Percentiles rank a stretch among this genome's conserved stretches.
phyloP scores from a whole-genome alignment of 306 rosid genomes.

The Psophocarpus tetragonolobus region DNA sequence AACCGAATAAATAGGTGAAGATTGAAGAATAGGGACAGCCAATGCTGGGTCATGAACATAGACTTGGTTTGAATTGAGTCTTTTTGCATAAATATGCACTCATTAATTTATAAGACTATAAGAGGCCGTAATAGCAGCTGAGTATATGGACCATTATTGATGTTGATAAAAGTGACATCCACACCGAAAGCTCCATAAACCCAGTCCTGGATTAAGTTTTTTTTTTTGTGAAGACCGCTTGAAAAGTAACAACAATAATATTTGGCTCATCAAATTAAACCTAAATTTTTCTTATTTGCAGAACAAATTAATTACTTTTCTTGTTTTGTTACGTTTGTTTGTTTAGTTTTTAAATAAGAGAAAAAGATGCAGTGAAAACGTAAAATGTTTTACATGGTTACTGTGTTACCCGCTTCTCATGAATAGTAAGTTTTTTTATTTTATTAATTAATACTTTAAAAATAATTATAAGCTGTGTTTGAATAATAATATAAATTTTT shows the following conservation, averaged over 20 bases:
- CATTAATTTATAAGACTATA: background rate
- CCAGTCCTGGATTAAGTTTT: no score
- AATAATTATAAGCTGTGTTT: no score
- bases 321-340: background rate
- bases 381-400: no score
- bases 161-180: background rate
- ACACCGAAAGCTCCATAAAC: background rate
- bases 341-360: background rate
- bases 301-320: background rate
- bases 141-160: background rate
- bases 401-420: no score
- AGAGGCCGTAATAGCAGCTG: slow-evolving; percentile 11
- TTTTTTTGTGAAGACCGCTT: no score
- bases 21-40: background rate
- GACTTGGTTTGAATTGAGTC: background rate
- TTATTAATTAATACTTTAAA: no score
- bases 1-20: slow-evolving; percentile 35
- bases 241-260: background rate
- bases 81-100: background rate
- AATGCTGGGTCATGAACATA: background rate
- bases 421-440: no score
- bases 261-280: background rate
- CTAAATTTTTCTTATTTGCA: background rate
- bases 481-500: no score
- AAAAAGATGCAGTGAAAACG: no score